Percentiles rank a stretch among this genome's conserved stretches.
Evolutionary conservation across 202 grass and related monocot genomes (phyloP).

Genomic region (Saccharum hybrid): DNA sequence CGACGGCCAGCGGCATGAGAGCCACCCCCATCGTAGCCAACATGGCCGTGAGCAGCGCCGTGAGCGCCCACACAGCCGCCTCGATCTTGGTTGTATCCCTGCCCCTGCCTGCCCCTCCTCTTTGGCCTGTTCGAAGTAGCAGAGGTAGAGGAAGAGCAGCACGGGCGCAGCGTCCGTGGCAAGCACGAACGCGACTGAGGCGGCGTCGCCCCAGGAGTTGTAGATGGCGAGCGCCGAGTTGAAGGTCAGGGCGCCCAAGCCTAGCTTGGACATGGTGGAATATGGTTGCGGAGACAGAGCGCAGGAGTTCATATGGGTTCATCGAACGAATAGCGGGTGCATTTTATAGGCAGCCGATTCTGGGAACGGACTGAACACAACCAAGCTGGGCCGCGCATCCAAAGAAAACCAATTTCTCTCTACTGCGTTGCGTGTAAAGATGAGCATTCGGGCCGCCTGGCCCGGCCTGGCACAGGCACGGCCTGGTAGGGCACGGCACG

Average conservation of each 20-base stretch:
- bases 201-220: not conserved
- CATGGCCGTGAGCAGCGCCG: slow-evolving; percentile 35
- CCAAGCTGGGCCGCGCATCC: too few relatives aligned
- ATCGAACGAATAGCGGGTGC: too few relatives aligned
- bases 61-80: slow-evolving; percentile 21
- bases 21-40: slow-evolving; percentile 11
- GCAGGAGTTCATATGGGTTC: too few relatives aligned
- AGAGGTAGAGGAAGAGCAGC: slow-evolving; percentile 28
- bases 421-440: too few relatives aligned
- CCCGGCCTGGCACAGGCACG: too few relatives aligned
- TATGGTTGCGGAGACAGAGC: too few relatives aligned
- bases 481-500: too few relatives aligned
- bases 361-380: too few relatives aligned
- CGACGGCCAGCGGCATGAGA: not conserved
- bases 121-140: not conserved
- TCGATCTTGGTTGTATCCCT: not conserved
- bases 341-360: too few relatives aligned
- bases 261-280: not conserved
- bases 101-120: not conserved
- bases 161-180: not conserved
- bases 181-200: not conserved
- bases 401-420: too few relatives aligned
- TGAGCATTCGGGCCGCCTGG: too few relatives aligned
- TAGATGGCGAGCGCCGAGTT: not conserved
- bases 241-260: not conserved